Conservation (phyloP, 208 protist genomes). For the Herpetomonas tarakana region DNA sequence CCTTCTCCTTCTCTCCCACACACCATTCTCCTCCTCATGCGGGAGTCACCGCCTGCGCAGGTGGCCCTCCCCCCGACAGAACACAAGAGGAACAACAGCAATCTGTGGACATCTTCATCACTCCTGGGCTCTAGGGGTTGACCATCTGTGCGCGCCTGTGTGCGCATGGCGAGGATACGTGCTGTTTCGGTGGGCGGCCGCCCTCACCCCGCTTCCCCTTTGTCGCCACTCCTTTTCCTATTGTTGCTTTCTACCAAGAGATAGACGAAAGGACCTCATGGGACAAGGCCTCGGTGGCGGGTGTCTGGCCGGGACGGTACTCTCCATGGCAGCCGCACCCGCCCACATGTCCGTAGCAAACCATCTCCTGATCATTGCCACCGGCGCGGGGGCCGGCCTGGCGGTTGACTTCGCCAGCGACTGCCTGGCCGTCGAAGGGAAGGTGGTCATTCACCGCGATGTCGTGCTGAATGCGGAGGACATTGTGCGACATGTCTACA, state of each 20-base stretch:
- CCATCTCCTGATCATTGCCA: constrained; percentile 59
- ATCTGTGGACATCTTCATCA: too few species aligned
- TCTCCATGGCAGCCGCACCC: constrained; percentile 59
- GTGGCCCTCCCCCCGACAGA: not conserved
- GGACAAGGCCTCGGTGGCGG: constrained; percentile 81
- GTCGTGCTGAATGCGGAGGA: constrained; percentile 80
- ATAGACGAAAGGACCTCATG: constrained; percentile 28
- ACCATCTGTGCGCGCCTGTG: too few species aligned
- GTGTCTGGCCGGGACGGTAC: constrained; percentile 42
- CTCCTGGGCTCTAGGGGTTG: too few species aligned
- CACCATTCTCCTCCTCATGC: constrained; percentile 12
- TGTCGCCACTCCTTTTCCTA: constrained; percentile 1
- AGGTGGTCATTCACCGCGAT: constrained; percentile 83
- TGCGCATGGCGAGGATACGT: too few species aligned
- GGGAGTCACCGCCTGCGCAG: constrained; percentile 2
- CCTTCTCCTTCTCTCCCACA: not conserved
- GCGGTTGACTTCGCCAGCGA: constrained; percentile 83
- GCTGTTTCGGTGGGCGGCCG: too few species aligned
- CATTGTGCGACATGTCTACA: constrained; percentile 82
- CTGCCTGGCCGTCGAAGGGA: constrained; percentile 71
- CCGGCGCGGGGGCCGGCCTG: constrained; percentile 53
- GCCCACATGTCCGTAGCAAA: constrained; percentile 44
- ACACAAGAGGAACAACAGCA: too few species aligned
- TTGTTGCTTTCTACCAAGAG: constrained; percentile 4
- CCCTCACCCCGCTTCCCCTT: too few species aligned